Percentiles rank a stretch among this genome's conserved stretches.
Evolutionary conservation across 2,329 filamentous ascomycete species (phyloP).

Genomic region (Lachnellula suecica): DNA sequence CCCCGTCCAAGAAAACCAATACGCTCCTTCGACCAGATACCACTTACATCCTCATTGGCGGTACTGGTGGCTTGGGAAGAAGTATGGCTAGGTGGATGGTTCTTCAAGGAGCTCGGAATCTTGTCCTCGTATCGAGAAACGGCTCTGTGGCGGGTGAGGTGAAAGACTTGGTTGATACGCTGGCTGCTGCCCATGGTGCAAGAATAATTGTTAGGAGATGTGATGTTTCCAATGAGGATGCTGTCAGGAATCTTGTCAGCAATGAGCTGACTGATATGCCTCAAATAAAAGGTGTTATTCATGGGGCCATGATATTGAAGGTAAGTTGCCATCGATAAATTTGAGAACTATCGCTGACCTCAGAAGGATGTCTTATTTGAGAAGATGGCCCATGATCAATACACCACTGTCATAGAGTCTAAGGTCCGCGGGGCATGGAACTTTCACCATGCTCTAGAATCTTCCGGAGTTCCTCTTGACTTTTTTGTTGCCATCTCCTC

Average conservation of each 20-base stretch:
- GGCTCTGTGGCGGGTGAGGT: conserved; percentile 8
- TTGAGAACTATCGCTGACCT: no score
- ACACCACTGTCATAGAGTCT: conserved; percentile 30
- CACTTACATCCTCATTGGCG: conserved; percentile 28
- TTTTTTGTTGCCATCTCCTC: conserved; percentile 31
- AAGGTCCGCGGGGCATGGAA: conserved; percentile 34
- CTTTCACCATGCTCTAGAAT: conserved; percentile 20
- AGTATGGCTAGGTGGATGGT: conserved; percentile 18
- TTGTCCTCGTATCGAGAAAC: conserved; percentile 17
- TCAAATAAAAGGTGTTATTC: conserved; percentile 24
- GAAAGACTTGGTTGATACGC: conserved; percentile 7
- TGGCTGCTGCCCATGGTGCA: conserved; percentile 5
- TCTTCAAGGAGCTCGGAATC: conserved; percentile 13
- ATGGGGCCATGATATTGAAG: conserved; percentile 31
- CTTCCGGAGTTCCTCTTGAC: conserved; percentile 31
- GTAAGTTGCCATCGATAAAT: no score
- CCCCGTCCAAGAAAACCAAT: conserved; percentile 18
- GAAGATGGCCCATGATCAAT: conserved; percentile 35
- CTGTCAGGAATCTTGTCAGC: conserved; percentile 15
- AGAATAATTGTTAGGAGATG: conserved; percentile 19
- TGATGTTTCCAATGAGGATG: conserved; percentile 13
- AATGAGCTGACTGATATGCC: conserved; percentile 11
- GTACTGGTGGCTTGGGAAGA: conserved; percentile 27
- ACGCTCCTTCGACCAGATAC: conserved; percentile 31
- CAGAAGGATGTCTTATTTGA: conserved; percentile 25